These are phyloP conservation scores for Psophocarpus tetragonolobus DNA, from an alignment of 306 rosid genomes.

Conservation along the genomic window DNA sequence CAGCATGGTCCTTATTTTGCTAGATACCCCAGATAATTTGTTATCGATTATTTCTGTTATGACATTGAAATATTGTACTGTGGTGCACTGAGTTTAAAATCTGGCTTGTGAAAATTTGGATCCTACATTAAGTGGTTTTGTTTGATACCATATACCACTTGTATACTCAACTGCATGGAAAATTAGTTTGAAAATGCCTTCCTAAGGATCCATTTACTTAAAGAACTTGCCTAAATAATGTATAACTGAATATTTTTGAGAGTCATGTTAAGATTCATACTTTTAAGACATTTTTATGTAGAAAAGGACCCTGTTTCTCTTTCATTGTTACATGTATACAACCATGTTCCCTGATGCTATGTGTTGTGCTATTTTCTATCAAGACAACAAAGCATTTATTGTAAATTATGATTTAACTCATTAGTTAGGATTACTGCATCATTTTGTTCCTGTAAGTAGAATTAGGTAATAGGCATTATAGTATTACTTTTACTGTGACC, in stretches of 20 bases:
- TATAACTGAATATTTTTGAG: neutral
- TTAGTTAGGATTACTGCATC: conserved; percentile 5
- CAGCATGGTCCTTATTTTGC: neutral
- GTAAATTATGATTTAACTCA: conserved; percentile 1
- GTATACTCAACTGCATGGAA: neutral
- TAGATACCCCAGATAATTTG: neutral
- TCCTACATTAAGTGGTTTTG: neutral
- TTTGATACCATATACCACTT: neutral
- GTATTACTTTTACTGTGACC: conserved; percentile 20
- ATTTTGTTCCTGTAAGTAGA: conserved; percentile 1
- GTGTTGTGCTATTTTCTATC: neutral
- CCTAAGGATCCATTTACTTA: neutral
- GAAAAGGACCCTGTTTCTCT: neutral
- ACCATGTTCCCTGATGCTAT: neutral
- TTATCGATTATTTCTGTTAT: neutral
- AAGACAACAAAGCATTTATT: neutral
- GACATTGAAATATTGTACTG: neutral
- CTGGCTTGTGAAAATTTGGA: neutral
- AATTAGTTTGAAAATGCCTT: neutral
- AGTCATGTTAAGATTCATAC: neutral
- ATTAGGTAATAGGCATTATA: too few relatives aligned
- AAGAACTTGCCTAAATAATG: neutral
- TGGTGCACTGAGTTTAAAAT: neutral
- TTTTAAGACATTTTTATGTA: neutral
- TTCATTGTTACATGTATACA: neutral